Conservation (phyloP, 176 grass and related monocot genomes). For the Cenchrus purpureus region DNA sequence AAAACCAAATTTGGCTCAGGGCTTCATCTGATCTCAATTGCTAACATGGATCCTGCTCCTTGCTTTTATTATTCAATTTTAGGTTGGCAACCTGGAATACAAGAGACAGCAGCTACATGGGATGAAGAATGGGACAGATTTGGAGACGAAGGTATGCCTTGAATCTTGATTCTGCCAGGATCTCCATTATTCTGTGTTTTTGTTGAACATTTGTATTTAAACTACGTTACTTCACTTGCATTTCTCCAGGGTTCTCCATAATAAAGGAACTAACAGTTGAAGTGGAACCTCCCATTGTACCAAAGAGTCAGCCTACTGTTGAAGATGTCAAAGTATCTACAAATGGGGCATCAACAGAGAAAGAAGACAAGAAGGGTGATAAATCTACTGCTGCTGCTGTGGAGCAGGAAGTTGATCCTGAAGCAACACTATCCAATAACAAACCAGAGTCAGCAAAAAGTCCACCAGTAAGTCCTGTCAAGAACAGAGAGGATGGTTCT, state of each 20-base stretch:
- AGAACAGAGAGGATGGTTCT: slow-evolving; percentile 55
- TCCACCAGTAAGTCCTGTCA: slow-evolving; percentile 69
- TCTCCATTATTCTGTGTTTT: not conserved
- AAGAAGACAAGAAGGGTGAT: slow-evolving; percentile 63
- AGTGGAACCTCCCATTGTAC: slow-evolving; percentile 66
- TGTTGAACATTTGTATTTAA: slow-evolving; percentile 17
- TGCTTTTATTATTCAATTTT: slow-evolving; percentile 34
- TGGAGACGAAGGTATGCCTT: slow-evolving; percentile 72
- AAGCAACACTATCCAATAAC: slow-evolving; percentile 41
- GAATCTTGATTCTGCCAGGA: slow-evolving; percentile 25
- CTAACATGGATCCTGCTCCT: not conserved
- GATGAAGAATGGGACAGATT: slow-evolving; percentile 96
- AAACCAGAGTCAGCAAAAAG: slow-evolving; percentile 57
- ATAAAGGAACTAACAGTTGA: slow-evolving; percentile 98
- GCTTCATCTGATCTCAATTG: slow-evolving; percentile 18
- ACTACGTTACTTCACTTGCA: slow-evolving; percentile 11
- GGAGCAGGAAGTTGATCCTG: slow-evolving; percentile 58
- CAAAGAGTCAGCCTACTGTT: slow-evolving; percentile 54
- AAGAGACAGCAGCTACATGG: slow-evolving; percentile 73
- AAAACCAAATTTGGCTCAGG: not conserved
- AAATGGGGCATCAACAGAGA: slow-evolving; percentile 51
- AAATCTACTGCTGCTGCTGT: slow-evolving; percentile 42
- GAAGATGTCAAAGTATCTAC: slow-evolving; percentile 61
- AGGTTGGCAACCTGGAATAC: slow-evolving; percentile 99
- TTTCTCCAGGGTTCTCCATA: slow-evolving; percentile 78